Conservation (phyloP, 1,139 yeast genomes). For the Kodamaea arcana region DNA sequence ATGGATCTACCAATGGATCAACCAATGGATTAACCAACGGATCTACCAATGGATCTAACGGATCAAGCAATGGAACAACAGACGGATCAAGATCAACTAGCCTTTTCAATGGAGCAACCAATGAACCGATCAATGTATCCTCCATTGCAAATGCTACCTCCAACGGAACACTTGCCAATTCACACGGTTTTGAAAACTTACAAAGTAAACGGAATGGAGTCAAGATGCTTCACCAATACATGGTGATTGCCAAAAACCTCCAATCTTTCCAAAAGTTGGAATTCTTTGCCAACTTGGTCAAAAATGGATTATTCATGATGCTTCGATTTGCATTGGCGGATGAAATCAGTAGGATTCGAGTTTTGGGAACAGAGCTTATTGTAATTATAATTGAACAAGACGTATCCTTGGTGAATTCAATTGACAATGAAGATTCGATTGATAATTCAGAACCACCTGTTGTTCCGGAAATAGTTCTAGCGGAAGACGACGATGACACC, state of each 20-base stretch:
- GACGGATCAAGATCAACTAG: too few relatives aligned
- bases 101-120: too few relatives aligned
- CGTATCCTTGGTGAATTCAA: conserved; percentile 55
- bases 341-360: conserved; percentile 47
- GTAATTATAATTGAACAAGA: conserved; percentile 84
- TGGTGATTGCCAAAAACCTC: conserved; percentile 66
- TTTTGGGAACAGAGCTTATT: conserved; percentile 77
- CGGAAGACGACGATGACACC: conserved; percentile 17
- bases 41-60: too few relatives aligned
- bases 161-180: too few relatives aligned
- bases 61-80: too few relatives aligned
- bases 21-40: not conserved
- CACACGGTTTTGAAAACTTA: conserved; percentile 7
- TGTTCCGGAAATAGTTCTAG: conserved; percentile 1
- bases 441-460: conserved; percentile 33
- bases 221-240: conserved; percentile 74
- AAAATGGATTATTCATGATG: conserved; percentile 66
- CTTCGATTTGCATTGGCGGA: conserved; percentile 69
- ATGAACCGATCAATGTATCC: too few relatives aligned
- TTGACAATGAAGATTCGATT: conserved; percentile 32
- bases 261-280: conserved; percentile 61
- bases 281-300: conserved; percentile 62
- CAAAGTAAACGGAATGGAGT: conserved; percentile 61
- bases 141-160: not conserved
- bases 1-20: not conserved